Evolutionary conservation across 2,329 filamentous ascomycete genomes (phyloP).

Genomic region (Fusarium mexicanum): DNA sequence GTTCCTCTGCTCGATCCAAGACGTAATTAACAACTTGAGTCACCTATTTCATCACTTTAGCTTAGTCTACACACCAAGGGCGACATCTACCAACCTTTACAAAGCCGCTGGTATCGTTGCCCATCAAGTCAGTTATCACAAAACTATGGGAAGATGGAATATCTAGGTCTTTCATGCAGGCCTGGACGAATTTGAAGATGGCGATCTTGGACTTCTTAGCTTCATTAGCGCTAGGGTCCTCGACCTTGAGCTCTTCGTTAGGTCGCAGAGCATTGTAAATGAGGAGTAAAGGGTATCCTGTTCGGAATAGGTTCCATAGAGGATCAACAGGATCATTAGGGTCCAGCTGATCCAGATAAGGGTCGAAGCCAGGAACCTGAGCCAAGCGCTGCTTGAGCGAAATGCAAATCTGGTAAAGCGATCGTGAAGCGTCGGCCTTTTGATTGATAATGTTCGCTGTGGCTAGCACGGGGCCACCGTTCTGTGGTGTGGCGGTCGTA

Average conservation of each 20-base stretch:
- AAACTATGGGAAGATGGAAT: constrained; percentile 87
- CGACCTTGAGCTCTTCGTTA: constrained; percentile 72
- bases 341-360: constrained; percentile 76
- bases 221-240: constrained; percentile 69
- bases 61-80: not conserved
- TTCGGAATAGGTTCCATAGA: constrained; percentile 86
- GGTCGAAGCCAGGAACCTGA: constrained; percentile 84
- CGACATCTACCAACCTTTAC: constrained; percentile 74
- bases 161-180: constrained; percentile 83
- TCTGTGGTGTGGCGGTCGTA: constrained; percentile 56
- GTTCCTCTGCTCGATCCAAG: constrained; percentile 83
- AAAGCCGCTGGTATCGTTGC: constrained; percentile 95
- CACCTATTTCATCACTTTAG: constrained; percentile 57
- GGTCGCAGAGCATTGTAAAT: constrained; percentile 90
- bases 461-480: constrained; percentile 73
- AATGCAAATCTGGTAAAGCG: constrained; percentile 95
- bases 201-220: constrained; percentile 85
- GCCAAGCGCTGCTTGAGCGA: constrained; percentile 82
- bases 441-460: constrained; percentile 97
- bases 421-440: constrained; percentile 88
- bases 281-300: constrained; percentile 83
- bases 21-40: constrained; percentile 93
- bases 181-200: constrained; percentile 91
- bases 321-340: constrained; percentile 83
- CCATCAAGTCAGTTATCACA: constrained; percentile 89